phyloP scores from a whole-genome alignment of 2,329 filamentous ascomycete species.

The Dothidotthia symphoricarpi region DNA sequence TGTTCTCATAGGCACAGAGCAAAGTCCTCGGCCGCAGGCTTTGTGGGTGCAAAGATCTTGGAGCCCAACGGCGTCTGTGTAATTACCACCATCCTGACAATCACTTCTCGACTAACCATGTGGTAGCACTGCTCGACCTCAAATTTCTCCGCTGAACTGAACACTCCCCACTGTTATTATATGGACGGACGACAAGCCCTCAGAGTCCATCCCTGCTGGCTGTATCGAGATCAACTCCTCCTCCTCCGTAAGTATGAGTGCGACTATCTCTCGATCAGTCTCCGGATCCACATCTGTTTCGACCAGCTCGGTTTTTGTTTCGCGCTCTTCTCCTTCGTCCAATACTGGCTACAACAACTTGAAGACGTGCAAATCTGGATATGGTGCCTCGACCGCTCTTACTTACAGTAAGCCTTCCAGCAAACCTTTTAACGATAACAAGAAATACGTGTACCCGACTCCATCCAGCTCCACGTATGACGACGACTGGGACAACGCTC shows the following conservation, averaged over 20 bases:
- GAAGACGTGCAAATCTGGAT: too few species aligned
- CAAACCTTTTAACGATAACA: too few species aligned
- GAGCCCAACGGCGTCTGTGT: slow-evolving; percentile 2
- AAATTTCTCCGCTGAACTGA: slow-evolving; percentile 1
- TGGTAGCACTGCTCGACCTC: slow-evolving; percentile 2
- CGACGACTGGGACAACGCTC: background rate
- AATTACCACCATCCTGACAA: background rate
- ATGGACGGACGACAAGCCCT: background rate
- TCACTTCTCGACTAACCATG: background rate
- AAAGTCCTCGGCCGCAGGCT: slow-evolving; percentile 2
- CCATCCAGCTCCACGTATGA: too few species aligned
- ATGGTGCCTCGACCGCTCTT: too few species aligned
- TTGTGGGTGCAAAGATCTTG: background rate
- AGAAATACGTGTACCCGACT: too few species aligned
- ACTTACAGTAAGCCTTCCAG: too few species aligned
- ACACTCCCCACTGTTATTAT: slow-evolving; percentile 1
- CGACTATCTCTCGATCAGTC: background rate
- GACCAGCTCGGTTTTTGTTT: too few species aligned
- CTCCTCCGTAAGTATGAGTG: background rate
- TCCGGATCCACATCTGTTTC: too few species aligned
- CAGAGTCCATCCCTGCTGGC: background rate
- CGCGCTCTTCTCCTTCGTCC: too few species aligned
- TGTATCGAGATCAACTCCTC: slow-evolving; percentile 1
- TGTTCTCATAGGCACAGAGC: slow-evolving; percentile 6
- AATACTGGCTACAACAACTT: too few species aligned